phyloP scores from a whole-genome alignment of 2,329 filamentous ascomycete species.

The Zasmidium cellare region DNA sequence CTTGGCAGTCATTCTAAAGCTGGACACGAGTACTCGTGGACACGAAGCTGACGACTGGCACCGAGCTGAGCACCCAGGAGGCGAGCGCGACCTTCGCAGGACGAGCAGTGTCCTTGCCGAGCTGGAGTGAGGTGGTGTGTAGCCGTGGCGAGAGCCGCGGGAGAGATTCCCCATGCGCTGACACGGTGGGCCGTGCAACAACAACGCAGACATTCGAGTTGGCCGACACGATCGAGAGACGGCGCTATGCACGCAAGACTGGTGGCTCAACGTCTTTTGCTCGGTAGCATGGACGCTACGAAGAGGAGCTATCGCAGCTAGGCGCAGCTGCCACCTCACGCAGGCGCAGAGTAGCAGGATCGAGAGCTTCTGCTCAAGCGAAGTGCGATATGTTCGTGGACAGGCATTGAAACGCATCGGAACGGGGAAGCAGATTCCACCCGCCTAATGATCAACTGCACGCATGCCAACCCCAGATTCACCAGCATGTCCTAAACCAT shows the following conservation, averaged over 20 bases:
- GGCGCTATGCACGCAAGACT: constrained; percentile 13
- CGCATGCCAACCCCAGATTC: constrained; percentile 13
- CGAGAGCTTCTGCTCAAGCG: constrained; percentile 19
- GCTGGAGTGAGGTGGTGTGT: constrained; percentile 9
- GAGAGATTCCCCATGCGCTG: constrained; percentile 16
- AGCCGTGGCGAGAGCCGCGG: constrained; percentile 20
- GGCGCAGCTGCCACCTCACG: constrained; percentile 4
- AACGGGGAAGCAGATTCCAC: constrained; percentile 24
- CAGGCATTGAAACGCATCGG: constrained; percentile 24
- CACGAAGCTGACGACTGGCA: background rate
- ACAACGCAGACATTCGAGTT: constrained; percentile 3
- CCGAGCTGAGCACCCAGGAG: background rate
- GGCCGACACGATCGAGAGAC: constrained; percentile 7
- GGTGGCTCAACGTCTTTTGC: constrained; percentile 20
- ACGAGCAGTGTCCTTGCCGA: background rate
- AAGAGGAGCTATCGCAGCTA: constrained; percentile 4
- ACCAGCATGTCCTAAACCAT: constrained; percentile 6
- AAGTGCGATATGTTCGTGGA: constrained; percentile 14
- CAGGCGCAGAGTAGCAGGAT: constrained; percentile 5
- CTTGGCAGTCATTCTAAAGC: background rate
- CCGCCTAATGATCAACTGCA: constrained; percentile 15
- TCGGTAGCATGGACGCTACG: constrained; percentile 4
- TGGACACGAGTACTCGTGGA: background rate
- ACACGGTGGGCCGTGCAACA: constrained; percentile 4
- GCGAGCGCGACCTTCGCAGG: background rate